Base-by-base conservation (phyloP, 352 stramenopile species). In the Phytophthora crassamura region DNA sequence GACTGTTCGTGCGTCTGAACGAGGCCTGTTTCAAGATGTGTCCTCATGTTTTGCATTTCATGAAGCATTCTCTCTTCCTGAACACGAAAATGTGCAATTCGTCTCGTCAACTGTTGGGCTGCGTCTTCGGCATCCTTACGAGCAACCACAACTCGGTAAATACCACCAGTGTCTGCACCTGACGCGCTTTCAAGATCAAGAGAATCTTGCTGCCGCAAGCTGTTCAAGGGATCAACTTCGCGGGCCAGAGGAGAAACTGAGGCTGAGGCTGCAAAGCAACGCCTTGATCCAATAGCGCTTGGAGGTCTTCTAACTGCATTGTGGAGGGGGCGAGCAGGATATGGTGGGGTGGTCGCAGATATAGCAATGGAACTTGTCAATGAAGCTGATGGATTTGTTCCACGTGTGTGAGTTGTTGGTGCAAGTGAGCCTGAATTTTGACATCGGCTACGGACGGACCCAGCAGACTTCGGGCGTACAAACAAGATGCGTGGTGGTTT, bases 1-100 rank as follows among this genome's bases (percentile, higher is more conserved):
- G 20, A 15, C 30, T n/a, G 10, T 42, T 42, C 18, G 36, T 48
- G 54, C 0, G 40, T 32, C 32, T 67, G 62, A 9, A 40, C 35
- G 8, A 69, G 10, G 0, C 7, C 56, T 9, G 25, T 57, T 22
- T 84, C 81, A 7, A 90, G 67, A 34, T 67, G 60, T 22, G 62
- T 66, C 59, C 83, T 78, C 67, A 85, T 82, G 2, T 61, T 50
- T 46, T 82, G 72, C 25, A 90, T 79, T 46, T 88, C 77, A 9
- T 65, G 64, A 35, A 88, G 57, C n/a, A 78, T 75, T 15, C 70
- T 74, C 38, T 88, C 79, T 65, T 90, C 81, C 30, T 88, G 77
- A 1, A 62, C 42, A 22, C 79, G 77, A 32, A 80, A 88, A 47
- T 86, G 74, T 7, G 81, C 68, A 39, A 90, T 86, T 0, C 81